Evolutionary conservation across 768 basidiomycete genomes (phyloP).

Genomic region (Coprinopsis strossmayeri): DNA sequence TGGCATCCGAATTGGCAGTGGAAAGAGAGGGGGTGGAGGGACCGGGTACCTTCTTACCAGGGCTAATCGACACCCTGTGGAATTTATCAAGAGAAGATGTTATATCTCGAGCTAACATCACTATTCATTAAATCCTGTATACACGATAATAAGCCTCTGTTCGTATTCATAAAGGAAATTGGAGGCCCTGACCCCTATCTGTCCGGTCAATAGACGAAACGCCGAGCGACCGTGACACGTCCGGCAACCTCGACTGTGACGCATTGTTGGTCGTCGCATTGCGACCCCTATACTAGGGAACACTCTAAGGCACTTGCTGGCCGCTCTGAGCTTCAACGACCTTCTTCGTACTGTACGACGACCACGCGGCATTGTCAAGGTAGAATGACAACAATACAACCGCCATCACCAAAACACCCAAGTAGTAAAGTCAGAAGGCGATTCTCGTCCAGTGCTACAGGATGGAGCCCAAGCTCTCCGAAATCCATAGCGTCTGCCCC

Average conservation of each 20-base stretch:
- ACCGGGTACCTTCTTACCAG: conserved; percentile 59
- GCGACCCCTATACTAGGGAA: too few species aligned
- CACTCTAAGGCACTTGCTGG: too few species aligned
- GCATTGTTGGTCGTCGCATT: too few species aligned
- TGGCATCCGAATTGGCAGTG: conserved; percentile 57
- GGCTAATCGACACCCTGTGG: conserved; percentile 55
- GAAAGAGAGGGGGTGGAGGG: conserved; percentile 44
- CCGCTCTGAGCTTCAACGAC: too few species aligned
- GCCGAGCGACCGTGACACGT: neutral
- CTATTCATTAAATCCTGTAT: conserved; percentile 8
- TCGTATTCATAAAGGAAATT: too few species aligned
- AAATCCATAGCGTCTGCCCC: conserved; percentile 21
- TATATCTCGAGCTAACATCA: conserved; percentile 24
- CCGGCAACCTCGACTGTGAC: neutral
- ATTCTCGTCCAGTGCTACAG: conserved; percentile 23
- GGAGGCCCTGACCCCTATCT: neutral
- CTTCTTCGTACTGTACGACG: too few species aligned
- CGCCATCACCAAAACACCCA: too few species aligned
- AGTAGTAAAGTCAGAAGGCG: conserved; percentile 22
- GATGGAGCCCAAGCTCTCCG: conserved; percentile 19
- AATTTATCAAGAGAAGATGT: conserved; percentile 27
- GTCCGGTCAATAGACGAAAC: too few species aligned
- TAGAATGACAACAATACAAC: too few species aligned
- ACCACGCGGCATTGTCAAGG: too few species aligned
- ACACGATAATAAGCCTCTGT: too few species aligned